Percentiles rank a stretch among this genome's conserved stretches.
Conservation (phyloP, 768 basidiomycete species). For the Tubosaeta sp. region DNA sequence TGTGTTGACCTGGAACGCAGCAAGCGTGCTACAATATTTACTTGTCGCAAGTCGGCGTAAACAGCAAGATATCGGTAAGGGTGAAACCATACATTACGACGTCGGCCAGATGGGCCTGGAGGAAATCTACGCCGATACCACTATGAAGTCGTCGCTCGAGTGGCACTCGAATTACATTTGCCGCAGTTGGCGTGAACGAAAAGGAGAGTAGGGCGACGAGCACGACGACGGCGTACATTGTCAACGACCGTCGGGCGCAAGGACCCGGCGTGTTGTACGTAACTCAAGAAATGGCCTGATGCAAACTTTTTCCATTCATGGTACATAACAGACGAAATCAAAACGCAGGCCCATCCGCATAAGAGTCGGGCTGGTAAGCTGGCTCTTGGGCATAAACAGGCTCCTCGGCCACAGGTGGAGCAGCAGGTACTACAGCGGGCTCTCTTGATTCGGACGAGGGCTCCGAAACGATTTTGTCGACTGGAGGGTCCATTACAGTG, state of each 20-base stretch:
- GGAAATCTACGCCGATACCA: constrained; percentile 3
- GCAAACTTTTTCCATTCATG: constrained; percentile 14
- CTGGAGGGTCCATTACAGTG: constrained; percentile 80
- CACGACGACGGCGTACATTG: constrained; percentile 17
- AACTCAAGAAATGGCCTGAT: neutral
- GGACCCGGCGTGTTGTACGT: neutral
- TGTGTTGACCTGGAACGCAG: constrained; percentile 42
- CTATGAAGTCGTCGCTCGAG: constrained; percentile 26
- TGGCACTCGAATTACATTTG: constrained; percentile 15
- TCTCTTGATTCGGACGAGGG: constrained; percentile 89
- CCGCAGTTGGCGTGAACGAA: constrained; percentile 1
- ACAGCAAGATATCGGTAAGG: neutral
- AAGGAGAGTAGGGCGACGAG: constrained; percentile 9
- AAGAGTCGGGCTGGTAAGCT: constrained; percentile 41
- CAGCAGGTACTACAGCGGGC: constrained; percentile 46
- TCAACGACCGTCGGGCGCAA: neutral
- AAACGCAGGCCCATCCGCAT: constrained; percentile 53
- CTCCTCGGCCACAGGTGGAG: constrained; percentile 53
- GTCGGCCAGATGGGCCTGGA: constrained; percentile 14
- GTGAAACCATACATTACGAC: constrained; percentile 14
- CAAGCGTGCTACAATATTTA: constrained; percentile 41
- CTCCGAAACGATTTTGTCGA: constrained; percentile 87
- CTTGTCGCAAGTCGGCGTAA: constrained; percentile 21
- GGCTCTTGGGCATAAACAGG: constrained; percentile 31
- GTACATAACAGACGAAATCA: constrained; percentile 33